These are phyloP conservation scores for Lasiosphaeria miniovina DNA, from an alignment of 495 filamentous ascomycete species.

Conservation along the genomic window DNA sequence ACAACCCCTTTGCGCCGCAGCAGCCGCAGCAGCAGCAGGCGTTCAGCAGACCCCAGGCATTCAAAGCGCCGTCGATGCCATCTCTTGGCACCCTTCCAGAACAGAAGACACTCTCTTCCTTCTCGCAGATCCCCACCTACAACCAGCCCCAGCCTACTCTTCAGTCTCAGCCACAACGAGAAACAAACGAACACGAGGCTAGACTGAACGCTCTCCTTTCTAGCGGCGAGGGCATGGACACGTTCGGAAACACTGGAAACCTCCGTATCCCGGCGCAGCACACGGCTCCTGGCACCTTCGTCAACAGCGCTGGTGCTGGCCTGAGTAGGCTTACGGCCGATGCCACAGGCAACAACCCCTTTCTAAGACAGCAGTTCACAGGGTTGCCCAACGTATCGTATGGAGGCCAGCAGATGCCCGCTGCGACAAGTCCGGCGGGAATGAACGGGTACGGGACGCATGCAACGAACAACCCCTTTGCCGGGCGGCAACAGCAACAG, in stretches of 20 bases:
- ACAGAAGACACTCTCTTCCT: conserved; percentile 60
- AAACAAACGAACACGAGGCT: conserved; percentile 73
- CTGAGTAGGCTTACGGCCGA: conserved; percentile 66
- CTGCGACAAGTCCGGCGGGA: conserved; percentile 73
- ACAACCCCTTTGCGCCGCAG: conserved; percentile 83
- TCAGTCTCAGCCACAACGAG: conserved; percentile 48
- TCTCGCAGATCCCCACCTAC: conserved; percentile 26
- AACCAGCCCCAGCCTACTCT: conserved; percentile 30
- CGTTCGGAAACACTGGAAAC: conserved; percentile 93
- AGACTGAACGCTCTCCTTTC: conserved; percentile 86
- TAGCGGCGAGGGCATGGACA: conserved; percentile 87
- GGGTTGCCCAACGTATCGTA: conserved; percentile 67
- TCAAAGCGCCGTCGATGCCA: conserved; percentile 54
- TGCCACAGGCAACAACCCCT: conserved; percentile 87
- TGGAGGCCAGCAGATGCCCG: conserved; percentile 58
- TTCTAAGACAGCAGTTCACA: conserved; percentile 75
- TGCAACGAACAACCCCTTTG: conserved; percentile 70
- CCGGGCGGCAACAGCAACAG: conserved; percentile 62
- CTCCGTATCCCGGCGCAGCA: conserved; percentile 95
- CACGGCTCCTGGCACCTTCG: conserved; percentile 93
- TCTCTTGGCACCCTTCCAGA: conserved; percentile 68
- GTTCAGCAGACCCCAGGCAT: conserved; percentile 40
- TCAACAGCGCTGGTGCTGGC: conserved; percentile 87
- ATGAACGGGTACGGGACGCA: conserved; percentile 51
- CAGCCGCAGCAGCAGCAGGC: conserved; percentile 20